Evolutionary conservation across 2,329 filamentous ascomycete genomes (phyloP), one percentile per base, ranked within the genome.

Genomic region (Blumeriella jaapii): DNA sequence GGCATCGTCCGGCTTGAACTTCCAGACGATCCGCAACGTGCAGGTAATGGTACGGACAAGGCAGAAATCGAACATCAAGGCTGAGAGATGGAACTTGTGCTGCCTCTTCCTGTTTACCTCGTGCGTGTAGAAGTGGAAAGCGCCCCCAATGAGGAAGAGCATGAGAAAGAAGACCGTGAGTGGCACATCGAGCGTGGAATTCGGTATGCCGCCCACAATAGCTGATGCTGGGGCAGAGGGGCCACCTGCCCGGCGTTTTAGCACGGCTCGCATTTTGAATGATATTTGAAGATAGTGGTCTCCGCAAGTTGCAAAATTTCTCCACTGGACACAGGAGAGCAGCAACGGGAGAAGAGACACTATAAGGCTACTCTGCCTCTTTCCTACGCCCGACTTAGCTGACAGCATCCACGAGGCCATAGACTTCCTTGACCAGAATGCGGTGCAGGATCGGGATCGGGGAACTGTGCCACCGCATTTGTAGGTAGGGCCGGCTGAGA

Each of bases 41-140:
- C 62, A 63, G 14, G 71, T 67, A 10, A 56, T 50, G 44, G 64
- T 65, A 29, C 72, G 65, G 17, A 67, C 65, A 55, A 71, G 63
- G 54, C 64, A 71, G 57, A 77, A 72, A 44, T 63, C 69, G 51
- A 75, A 73, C 14, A 71, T 51, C 38, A 75, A 59, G 30, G 54
- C 65, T 1, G 71, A 77, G 43, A 76, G 65, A 42, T 73, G 40
- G 53, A 78, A 79, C 47, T 74, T 74, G 55, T 71, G 67, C 29
- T 61, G 61, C 23, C 56, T 59, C n/a, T 59, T 59, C 12, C 50
- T 57, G 60, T 71, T 79, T 36, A 60, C 47, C 37, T 63, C 61
- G 40, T 73, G 64, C 31, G 77, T 64, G 35, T 60, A 61, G 63
- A 76, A 69, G 62, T 79, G 70, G 43, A 78, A 51, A 29, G 56